Conservation (phyloP, 2,329 filamentous ascomycete genomes). For the Amylocarpus encephaloides region DNA sequence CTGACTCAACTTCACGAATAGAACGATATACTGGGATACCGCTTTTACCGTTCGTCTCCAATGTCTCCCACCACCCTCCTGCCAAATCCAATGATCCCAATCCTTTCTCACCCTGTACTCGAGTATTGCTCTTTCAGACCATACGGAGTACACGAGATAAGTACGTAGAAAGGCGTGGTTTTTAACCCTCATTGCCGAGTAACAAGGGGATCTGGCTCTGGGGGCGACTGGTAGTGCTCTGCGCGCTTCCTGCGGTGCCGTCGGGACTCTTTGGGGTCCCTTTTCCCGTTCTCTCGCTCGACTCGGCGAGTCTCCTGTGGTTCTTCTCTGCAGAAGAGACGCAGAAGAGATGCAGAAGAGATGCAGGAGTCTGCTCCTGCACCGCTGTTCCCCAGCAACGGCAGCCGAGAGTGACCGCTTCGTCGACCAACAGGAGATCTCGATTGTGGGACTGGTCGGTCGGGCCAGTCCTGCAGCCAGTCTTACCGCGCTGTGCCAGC, state of each 20-base stretch:
- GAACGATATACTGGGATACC: too few species aligned
- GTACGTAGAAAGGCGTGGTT: not conserved
- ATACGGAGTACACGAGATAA: too few species aligned
- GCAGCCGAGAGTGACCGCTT: slow-evolving; percentile 15
- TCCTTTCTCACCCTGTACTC: not conserved
- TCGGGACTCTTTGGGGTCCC: not conserved
- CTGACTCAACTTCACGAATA: not conserved
- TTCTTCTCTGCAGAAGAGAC: not conserved
- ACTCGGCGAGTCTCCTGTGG: too few species aligned
- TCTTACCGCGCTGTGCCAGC: slow-evolving; percentile 11
- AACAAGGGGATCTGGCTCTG: not conserved
- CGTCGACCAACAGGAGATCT: slow-evolving; percentile 15
- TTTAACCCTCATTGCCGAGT: not conserved
- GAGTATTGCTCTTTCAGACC: not conserved
- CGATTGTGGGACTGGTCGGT: too few species aligned
- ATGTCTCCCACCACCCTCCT: not conserved
- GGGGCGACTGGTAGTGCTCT: slow-evolving; percentile 1
- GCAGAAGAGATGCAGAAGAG: not conserved
- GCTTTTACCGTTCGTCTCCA: not conserved
- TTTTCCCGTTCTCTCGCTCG: not conserved
- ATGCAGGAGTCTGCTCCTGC: not conserved
- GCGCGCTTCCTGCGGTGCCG: not conserved
- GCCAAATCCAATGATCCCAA: not conserved
- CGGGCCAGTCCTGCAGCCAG: too few species aligned
- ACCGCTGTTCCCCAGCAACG: slow-evolving; percentile 7